Percentiles rank a stretch among this genome's conserved stretches.
Conservation (phyloP, 805 yeast genomes). For the Candida khao-thaluensis region DNA sequence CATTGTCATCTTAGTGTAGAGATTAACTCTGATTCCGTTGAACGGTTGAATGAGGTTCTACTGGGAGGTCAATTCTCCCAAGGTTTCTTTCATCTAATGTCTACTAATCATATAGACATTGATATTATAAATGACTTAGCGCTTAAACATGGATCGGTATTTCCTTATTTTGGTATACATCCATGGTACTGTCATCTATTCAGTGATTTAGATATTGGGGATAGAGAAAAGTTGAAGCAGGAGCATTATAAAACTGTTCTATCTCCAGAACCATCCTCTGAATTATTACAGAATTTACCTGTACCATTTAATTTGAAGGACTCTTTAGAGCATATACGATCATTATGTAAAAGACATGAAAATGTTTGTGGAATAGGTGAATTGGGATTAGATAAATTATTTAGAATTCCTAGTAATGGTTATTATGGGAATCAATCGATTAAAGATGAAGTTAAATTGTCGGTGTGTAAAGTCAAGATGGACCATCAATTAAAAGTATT, state of each 20-base stretch:
- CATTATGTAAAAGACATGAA: constrained; percentile 14
- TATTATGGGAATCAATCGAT: constrained; percentile 40
- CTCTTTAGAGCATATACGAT: constrained; percentile 33
- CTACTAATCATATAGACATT: constrained; percentile 37
- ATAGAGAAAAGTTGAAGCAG: constrained; percentile 28
- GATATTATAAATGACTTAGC: constrained; percentile 21
- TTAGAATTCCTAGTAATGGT: constrained; percentile 64
- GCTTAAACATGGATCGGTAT: constrained; percentile 16
- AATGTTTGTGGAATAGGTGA: constrained; percentile 69
- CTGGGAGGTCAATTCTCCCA: neutral
- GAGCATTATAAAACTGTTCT: constrained; percentile 61
- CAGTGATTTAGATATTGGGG: constrained; percentile 21
- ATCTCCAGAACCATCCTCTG: constrained; percentile 33
- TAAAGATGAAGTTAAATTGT: constrained; percentile 22
- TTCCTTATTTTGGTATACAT: constrained; percentile 72
- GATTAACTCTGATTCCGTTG: constrained; percentile 15
- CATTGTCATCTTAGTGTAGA: constrained; percentile 35
- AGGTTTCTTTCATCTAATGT: constrained; percentile 27
- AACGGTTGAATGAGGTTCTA: constrained; percentile 12
- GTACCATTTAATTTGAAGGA: constrained; percentile 49
- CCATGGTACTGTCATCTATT: constrained; percentile 88
- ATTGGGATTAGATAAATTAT: constrained; percentile 82
- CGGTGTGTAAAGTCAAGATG: constrained; percentile 54
- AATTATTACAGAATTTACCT: constrained; percentile 53
- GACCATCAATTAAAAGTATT: constrained; percentile 66